A percentile compares a stretch with the other conserved stretches of the same genome.
These are phyloP conservation scores for Eryngium alpinum DNA, from an alignment of 140 eudicot genomes.

Conservation along the genomic window DNA sequence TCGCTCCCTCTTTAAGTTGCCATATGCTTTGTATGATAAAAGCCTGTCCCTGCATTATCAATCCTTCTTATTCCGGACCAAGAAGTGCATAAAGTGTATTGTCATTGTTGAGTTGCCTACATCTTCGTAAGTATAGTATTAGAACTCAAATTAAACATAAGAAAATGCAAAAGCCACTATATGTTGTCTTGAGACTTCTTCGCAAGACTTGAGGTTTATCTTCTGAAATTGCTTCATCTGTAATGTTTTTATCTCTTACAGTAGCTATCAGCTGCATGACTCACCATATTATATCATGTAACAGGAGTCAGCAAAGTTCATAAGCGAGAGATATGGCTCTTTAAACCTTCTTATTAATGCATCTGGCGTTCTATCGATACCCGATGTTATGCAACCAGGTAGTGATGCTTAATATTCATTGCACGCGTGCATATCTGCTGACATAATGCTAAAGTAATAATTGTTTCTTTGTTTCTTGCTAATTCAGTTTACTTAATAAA, in stretches of 20 bases:
- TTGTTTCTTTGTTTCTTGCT: not conserved
- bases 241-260: not conserved
- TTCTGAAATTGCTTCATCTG: not conserved
- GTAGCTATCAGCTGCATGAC: slow-evolving; percentile 5
- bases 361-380: slow-evolving; percentile 82
- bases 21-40: slow-evolving; percentile 6
- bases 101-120: not conserved
- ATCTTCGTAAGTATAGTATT: not conserved
- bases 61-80: too few species aligned
- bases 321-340: slow-evolving; percentile 57
- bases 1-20: slow-evolving; percentile 14
- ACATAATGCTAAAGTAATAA: not conserved
- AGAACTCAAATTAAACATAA: not conserved
- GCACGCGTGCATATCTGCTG: not conserved
- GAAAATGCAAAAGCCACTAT: not conserved
- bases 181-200: not conserved
- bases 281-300: slow-evolving; percentile 17
- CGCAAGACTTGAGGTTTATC: not conserved
- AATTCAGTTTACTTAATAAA: slow-evolving; percentile 6
- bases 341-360: slow-evolving; percentile 85
- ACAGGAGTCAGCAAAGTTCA: slow-evolving; percentile 69
- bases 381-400: slow-evolving; percentile 88
- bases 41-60: not conserved
- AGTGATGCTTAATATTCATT: slow-evolving; percentile 1
- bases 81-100: not conserved